Conservation (phyloP, 208 protist genomes). For the Acanthamoeba royreba region DNA sequence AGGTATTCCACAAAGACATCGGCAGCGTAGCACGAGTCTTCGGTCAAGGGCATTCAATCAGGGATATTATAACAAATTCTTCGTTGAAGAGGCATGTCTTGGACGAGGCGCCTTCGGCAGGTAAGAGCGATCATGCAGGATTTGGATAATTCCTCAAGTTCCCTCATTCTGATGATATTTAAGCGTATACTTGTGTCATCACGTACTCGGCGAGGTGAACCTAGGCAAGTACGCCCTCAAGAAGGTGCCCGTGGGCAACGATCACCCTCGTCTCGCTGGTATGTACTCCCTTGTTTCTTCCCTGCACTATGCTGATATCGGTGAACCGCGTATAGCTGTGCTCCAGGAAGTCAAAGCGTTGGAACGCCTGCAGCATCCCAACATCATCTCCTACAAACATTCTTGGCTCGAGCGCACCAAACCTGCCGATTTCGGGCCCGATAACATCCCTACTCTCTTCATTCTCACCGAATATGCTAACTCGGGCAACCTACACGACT, state of each 20-base stretch:
- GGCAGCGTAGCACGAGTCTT: not conserved
- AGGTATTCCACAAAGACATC: not conserved
- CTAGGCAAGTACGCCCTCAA: constrained; percentile 20
- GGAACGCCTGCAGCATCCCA: not conserved
- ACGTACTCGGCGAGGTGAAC: constrained; percentile 20
- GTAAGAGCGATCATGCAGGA: not conserved
- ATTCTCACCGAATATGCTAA: constrained; percentile 39
- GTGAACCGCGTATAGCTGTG: not conserved
- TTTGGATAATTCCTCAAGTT: too few species aligned
- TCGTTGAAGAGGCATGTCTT: not conserved
- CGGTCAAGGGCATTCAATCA: constrained; percentile 13
- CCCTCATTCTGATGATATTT: too few species aligned
- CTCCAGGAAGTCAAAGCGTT: not conserved
- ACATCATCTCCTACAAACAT: constrained; percentile 36
- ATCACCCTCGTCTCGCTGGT: not conserved
- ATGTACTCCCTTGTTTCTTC: not conserved
- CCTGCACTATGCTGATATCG: not conserved
- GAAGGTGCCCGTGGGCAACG: constrained; percentile 22
- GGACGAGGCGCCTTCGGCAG: constrained; percentile 5
- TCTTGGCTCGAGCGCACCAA: constrained; percentile 21
- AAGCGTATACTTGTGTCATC: not conserved
- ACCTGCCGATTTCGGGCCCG: not conserved
- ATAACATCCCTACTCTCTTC: constrained; percentile 13
- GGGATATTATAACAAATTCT: constrained; percentile 38
- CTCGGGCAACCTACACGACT: constrained; percentile 33